Conservation (phyloP, 2,329 filamentous ascomycete genomes). For the Neurospora sp. region DNA sequence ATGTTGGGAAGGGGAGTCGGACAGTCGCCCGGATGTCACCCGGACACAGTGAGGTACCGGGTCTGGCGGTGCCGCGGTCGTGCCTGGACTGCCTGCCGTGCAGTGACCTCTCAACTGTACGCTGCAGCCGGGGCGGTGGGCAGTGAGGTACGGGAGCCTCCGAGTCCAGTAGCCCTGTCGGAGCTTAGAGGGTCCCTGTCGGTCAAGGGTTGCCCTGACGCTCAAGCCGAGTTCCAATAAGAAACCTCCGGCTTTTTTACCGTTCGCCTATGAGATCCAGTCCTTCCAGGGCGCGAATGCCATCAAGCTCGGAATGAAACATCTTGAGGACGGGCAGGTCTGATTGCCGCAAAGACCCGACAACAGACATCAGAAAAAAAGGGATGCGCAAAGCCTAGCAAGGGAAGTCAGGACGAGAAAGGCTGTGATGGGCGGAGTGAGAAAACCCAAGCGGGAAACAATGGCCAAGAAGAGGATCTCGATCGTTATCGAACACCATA, state of each 20-base stretch:
- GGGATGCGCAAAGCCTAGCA: background rate
- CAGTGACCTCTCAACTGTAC: background rate
- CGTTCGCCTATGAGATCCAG: background rate
- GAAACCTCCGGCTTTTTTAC: background rate
- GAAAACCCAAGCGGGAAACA: conserved; percentile 2
- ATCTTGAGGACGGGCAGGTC: background rate
- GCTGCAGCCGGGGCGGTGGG: background rate
- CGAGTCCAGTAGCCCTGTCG: background rate
- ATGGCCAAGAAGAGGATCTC: conserved; percentile 16
- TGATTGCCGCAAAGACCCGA: background rate
- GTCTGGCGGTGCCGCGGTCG: background rate
- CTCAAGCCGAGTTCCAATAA: background rate
- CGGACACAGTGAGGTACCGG: background rate
- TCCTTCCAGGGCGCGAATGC: background rate
- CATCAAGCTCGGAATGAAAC: background rate
- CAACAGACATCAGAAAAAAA: background rate
- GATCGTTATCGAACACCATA: conserved; percentile 19
- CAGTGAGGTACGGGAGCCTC: background rate
- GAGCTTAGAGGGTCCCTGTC: background rate
- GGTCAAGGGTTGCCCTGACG: background rate
- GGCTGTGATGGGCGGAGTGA: conserved; percentile 3
- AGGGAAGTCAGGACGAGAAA: background rate
- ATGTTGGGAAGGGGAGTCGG: background rate
- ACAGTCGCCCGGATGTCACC: background rate
- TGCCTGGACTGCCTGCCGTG: background rate